Evolutionary conservation across 2,329 filamentous ascomycete species (phyloP).

Genomic region (Aureobasidium sp.): DNA sequence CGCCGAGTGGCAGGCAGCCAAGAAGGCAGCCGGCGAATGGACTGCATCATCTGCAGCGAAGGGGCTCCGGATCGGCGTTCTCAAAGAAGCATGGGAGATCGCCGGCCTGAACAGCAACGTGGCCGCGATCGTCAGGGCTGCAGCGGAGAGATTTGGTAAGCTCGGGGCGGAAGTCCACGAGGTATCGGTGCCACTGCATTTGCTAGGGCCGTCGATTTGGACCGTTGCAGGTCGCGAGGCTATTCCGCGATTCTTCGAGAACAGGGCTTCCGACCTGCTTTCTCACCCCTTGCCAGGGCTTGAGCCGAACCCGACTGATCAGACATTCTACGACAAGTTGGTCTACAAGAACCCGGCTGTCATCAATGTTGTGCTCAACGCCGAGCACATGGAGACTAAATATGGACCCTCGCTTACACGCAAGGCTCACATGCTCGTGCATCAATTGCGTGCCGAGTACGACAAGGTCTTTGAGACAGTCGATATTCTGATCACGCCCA

Average conservation of each 20-base stretch:
- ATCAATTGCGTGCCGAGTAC: constrained; percentile 43
- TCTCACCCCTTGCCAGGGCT: constrained; percentile 27
- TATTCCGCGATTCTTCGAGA: constrained; percentile 26
- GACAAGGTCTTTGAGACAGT: constrained; percentile 36
- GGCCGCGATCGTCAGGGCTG: constrained; percentile 29
- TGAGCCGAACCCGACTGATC: constrained; percentile 18
- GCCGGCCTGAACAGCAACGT: constrained; percentile 35
- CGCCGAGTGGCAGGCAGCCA: constrained; percentile 23
- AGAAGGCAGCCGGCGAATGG: constrained; percentile 25
- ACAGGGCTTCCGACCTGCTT: constrained; percentile 26
- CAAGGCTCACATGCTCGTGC: constrained; percentile 42
- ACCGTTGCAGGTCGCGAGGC: constrained; percentile 32
- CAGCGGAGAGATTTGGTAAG: constrained; percentile 32
- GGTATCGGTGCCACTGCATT: constrained; percentile 43
- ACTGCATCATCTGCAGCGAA: constrained; percentile 27
- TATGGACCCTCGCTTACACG: constrained; percentile 30
- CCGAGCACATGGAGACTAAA: constrained; percentile 26
- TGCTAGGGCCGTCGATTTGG: constrained; percentile 42
- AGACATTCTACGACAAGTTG: constrained; percentile 37
- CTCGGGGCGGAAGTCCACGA: constrained; percentile 41
- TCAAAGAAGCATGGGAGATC: constrained; percentile 39
- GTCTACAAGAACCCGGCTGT: constrained; percentile 40
- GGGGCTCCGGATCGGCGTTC: constrained; percentile 40
- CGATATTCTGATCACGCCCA: constrained; percentile 46
- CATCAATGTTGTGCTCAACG: constrained; percentile 38